phyloP scores from a whole-genome alignment of 768 basidiomycete genomes.

The Termitomyces sp. region DNA sequence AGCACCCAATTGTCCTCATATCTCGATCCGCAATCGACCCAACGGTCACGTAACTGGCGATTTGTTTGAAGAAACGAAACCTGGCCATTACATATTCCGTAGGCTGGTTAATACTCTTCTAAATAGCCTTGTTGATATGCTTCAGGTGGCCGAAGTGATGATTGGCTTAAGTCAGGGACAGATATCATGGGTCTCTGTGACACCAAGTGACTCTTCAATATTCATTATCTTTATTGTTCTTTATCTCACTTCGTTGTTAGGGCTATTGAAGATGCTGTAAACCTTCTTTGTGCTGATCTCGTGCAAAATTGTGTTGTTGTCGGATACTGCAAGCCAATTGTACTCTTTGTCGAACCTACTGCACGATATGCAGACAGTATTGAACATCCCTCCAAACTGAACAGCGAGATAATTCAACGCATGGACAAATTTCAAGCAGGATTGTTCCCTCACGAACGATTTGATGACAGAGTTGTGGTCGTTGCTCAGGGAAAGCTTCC shows the following conservation, averaged over 20 bases:
- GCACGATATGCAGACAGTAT: background rate
- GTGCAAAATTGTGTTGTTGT: slow-evolving; percentile 6
- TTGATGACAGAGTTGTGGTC: background rate
- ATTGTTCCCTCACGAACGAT: background rate
- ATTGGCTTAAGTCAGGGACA: slow-evolving; percentile 6
- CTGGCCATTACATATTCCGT: slow-evolving; percentile 6
- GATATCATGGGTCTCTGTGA: slow-evolving; percentile 3
- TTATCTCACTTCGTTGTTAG: background rate
- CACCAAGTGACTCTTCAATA: background rate
- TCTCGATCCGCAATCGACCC: slow-evolving; percentile 4
- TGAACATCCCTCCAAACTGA: background rate
- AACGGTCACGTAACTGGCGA: slow-evolving; percentile 8
- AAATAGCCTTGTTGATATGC: background rate
- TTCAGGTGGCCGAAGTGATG: slow-evolving; percentile 9
- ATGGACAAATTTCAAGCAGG: background rate
- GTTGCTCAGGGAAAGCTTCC: background rate
- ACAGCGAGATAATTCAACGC: background rate
- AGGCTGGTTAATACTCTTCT: background rate
- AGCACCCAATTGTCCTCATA: slow-evolving; percentile 7
- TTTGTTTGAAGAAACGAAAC: slow-evolving; percentile 5
- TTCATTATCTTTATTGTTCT: background rate
- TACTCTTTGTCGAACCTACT: slow-evolving; percentile 3
- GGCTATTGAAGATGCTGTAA: slow-evolving; percentile 2
- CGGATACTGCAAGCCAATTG: slow-evolving; percentile 7
- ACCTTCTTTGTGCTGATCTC: slow-evolving; percentile 1